phyloP scores from a whole-genome alignment of 805 yeast genomes.

The Lipomyces mesembrius region DNA sequence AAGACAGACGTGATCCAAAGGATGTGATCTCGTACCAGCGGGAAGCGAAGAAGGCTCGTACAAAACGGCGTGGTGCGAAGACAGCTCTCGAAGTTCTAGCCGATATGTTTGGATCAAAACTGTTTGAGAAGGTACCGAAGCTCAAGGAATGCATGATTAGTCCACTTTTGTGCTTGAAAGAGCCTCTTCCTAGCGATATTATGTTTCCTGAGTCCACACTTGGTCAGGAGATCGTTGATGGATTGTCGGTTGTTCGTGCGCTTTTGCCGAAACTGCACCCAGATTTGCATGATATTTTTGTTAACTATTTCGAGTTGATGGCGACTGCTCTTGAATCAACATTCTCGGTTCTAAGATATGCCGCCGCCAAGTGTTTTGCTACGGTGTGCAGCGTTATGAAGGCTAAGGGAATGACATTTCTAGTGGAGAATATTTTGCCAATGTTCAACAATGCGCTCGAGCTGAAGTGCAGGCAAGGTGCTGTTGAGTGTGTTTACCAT shows the following conservation, averaged over 20 bases:
- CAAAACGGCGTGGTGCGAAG: conserved; percentile 84
- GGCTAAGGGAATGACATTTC: conserved; percentile 70
- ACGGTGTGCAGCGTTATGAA: conserved; percentile 73
- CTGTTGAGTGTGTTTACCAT: conserved; percentile 88
- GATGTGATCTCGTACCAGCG: conserved; percentile 65
- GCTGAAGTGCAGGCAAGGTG: conserved; percentile 82
- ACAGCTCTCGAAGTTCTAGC: conserved; percentile 67
- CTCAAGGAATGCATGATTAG: conserved; percentile 67
- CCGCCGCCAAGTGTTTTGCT: conserved; percentile 88
- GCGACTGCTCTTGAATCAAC: conserved; percentile 62
- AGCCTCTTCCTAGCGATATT: conserved; percentile 42
- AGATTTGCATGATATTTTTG: conserved; percentile 53
- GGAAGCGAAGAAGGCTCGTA: conserved; percentile 71
- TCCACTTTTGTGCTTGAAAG: conserved; percentile 56
- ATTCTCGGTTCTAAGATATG: conserved; percentile 84
- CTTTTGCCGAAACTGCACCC: conserved; percentile 64
- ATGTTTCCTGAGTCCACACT: conserved; percentile 50
- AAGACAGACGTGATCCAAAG: conserved; percentile 60
- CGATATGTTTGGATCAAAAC: conserved; percentile 54
- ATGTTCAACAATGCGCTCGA: conserved; percentile 76
- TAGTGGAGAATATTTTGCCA: conserved; percentile 80
- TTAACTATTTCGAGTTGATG: conserved; percentile 61
- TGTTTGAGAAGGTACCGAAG: conserved; percentile 70
- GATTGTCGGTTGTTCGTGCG: conserved; percentile 79
- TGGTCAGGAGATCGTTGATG: conserved; percentile 85